Percentiles rank a stretch among this genome's conserved stretches.
phyloP scores from a whole-genome alignment of 108 stramenopile species.

The Heterococcus sp. region DNA sequence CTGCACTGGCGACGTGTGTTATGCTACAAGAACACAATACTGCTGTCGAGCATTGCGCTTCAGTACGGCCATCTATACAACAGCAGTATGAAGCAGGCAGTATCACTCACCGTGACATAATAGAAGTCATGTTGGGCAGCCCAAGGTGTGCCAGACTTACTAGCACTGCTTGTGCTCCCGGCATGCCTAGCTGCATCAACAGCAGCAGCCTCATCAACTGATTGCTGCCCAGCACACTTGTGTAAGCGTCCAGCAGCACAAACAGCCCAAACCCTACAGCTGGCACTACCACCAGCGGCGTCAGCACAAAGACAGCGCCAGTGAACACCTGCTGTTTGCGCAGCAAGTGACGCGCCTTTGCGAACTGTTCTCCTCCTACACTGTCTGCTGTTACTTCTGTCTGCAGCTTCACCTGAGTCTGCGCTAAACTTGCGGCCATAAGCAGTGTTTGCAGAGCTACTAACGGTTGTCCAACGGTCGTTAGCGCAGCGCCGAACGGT shows the following conservation, averaged over 20 bases:
- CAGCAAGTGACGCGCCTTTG: background rate
- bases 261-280: background rate
- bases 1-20: too few relatives aligned
- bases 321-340: background rate
- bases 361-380: background rate
- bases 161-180: background rate
- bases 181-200: background rate
- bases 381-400: background rate
- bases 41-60: too few relatives aligned
- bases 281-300: background rate
- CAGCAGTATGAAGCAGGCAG: too few relatives aligned
- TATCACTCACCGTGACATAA: too few relatives aligned
- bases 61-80: too few relatives aligned
- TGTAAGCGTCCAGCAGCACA: background rate
- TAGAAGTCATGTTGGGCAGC: background rate
- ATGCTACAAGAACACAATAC: too few relatives aligned
- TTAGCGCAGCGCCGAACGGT: background rate
- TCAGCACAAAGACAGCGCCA: background rate
- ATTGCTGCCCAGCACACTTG: background rate
- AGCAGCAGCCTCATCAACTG: background rate
- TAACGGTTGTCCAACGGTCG: background rate
- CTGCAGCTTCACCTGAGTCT: background rate
- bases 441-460: background rate
- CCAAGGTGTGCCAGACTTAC: background rate
- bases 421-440: background rate